A percentile compares a stretch with the other conserved stretches of the same genome.
Conservation (phyloP, 1,284 basidiomycete species). For the Austropuccinia psidii region DNA sequence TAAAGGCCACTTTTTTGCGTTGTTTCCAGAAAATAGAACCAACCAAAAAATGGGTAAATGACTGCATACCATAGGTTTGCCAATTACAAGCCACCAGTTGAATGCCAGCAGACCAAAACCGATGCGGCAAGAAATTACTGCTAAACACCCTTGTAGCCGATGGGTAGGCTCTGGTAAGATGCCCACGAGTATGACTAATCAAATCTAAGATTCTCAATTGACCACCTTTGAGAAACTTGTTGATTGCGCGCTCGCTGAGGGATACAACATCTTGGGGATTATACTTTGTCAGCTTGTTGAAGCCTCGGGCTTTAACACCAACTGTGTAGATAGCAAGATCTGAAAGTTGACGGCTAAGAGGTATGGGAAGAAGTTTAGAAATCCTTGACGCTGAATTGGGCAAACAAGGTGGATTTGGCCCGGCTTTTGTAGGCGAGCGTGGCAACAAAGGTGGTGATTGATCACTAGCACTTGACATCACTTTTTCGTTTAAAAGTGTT, state of each 20-base stretch:
- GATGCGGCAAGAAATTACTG: constrained; percentile 81
- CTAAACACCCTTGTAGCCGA: constrained; percentile 71
- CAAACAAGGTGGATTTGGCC: not conserved
- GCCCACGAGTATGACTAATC: constrained; percentile 77
- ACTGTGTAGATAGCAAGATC: constrained; percentile 85
- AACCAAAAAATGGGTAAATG: no score
- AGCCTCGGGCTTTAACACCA: constrained; percentile 86
- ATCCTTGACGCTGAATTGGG: not conserved
- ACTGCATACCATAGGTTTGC: constrained; percentile 78
- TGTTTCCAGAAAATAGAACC: not conserved
- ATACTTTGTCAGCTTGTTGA: constrained; percentile 83
- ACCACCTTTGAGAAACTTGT: constrained; percentile 51
- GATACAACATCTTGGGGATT: constrained; percentile 85
- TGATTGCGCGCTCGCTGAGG: constrained; percentile 73
- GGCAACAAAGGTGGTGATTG: not conserved
- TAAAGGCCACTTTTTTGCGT: constrained; percentile 14
- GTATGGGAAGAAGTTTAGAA: constrained; percentile 2
- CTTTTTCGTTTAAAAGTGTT: not conserved
- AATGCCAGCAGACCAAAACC: constrained; percentile 80
- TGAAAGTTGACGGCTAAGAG: constrained; percentile 58
- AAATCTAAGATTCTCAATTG: constrained; percentile 58
- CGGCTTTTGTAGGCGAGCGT: not conserved
- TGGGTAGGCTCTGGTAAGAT: constrained; percentile 84
- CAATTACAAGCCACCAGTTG: constrained; percentile 97
- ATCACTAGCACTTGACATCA: not conserved